These are phyloP conservation scores for Pochonia chlamydosporia DNA, from an alignment of 2,329 filamentous ascomycete species.

Conservation along the genomic window DNA sequence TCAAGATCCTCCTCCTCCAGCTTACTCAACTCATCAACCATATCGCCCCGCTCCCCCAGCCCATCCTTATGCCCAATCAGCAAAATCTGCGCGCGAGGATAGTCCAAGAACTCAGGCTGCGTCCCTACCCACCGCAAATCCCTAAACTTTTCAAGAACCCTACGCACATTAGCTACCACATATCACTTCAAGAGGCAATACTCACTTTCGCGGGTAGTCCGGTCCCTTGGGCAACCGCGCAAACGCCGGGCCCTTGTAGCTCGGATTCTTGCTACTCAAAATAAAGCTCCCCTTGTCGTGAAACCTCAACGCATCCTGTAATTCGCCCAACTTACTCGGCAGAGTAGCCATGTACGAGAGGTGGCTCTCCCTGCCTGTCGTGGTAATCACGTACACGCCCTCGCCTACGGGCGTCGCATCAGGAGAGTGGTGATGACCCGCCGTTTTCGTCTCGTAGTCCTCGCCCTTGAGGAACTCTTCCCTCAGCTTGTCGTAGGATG, in stretches of 20 bases:
- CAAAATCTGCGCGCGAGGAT: conserved; percentile 69
- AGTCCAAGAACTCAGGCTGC: conserved; percentile 68
- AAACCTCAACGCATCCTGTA: conserved; percentile 72
- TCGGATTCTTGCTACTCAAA: conserved; percentile 74
- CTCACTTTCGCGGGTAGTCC: conserved; percentile 65
- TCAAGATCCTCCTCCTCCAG: conserved; percentile 70
- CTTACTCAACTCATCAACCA: conserved; percentile 66
- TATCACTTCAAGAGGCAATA: conserved; percentile 8
- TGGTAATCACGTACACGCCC: conserved; percentile 77
- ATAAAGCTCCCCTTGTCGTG: conserved; percentile 53
- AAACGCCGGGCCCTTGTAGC: conserved; percentile 58
- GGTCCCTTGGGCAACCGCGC: conserved; percentile 58
- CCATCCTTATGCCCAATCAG: conserved; percentile 68
- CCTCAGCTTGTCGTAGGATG: conserved; percentile 63
- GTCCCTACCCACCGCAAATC: conserved; percentile 69
- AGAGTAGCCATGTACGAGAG: conserved; percentile 76
- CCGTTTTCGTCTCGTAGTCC: conserved; percentile 72
- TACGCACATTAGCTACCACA: no score
- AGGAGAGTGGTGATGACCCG: conserved; percentile 60
- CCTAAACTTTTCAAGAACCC: conserved; percentile 66
- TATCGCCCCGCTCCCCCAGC: conserved; percentile 45
- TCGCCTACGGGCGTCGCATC: conserved; percentile 73
- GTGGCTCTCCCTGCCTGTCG: conserved; percentile 65
- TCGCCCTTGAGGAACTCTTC: conserved; percentile 61
- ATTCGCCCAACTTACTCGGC: conserved; percentile 60